Percentiles rank a stretch among this genome's conserved stretches.
phyloP scores from a whole-genome alignment of 768 basidiomycete species.

The Russula sp. region DNA sequence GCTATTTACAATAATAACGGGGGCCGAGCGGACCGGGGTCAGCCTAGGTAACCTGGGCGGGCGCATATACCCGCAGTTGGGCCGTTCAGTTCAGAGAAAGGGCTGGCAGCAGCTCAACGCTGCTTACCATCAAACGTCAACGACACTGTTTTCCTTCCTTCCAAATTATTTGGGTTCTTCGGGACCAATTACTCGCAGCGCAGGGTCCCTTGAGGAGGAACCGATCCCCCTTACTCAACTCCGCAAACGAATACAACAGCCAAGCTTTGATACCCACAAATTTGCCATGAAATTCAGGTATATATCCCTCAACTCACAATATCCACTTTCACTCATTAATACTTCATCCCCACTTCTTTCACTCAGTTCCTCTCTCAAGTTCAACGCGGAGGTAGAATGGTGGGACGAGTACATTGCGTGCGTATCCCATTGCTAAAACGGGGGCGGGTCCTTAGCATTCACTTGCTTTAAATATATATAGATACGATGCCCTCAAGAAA shows the following conservation, averaged over 20 bases:
- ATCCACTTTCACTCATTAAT: not conserved
- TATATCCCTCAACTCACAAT: conserved; percentile 14
- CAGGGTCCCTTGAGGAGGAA: conserved; percentile 2
- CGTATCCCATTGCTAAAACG: conserved; percentile 30
- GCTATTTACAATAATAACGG: too few species aligned
- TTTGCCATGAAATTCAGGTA: conserved; percentile 59
- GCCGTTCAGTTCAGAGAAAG: too few species aligned
- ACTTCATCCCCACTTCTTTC: not conserved
- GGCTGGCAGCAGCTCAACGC: not conserved
- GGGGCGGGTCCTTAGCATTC: not conserved
- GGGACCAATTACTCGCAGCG: not conserved
- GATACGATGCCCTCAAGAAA: conserved; percentile 84
- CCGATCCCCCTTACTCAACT: conserved; percentile 19
- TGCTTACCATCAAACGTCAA: not conserved
- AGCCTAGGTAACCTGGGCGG: too few species aligned
- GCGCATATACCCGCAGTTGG: too few species aligned
- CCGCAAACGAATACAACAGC: not conserved
- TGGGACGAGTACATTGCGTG: conserved; percentile 89
- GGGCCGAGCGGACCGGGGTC: too few species aligned
- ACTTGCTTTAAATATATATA: conserved; percentile 27
- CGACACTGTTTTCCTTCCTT: conserved; percentile 16
- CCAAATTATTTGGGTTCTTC: conserved; percentile 4
- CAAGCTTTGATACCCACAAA: conserved; percentile 9
- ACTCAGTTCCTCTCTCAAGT: conserved; percentile 73
- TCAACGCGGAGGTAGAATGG: conserved; percentile 90